Conservation (phyloP, 176 grass and related monocot genomes). For the Rhynchospora breviuscula region DNA sequence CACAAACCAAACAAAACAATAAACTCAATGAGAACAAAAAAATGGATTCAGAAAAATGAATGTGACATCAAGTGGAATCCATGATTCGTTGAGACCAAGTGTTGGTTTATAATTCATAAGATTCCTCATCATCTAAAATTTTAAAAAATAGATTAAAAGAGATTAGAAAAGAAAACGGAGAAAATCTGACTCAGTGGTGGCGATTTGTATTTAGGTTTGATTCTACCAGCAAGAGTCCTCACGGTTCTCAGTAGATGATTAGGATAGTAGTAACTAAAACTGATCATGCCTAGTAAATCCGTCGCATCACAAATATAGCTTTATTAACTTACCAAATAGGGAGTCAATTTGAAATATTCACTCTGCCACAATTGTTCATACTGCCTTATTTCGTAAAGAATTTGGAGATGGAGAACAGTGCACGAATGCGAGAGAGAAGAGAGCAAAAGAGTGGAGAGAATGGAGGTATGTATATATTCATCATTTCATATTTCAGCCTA, state of each 20-base stretch:
- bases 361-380: no score
- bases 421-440: no score
- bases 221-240: constrained; percentile 90
- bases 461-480: no score
- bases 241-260: constrained; percentile 61
- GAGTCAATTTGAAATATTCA: no score
- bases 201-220: constrained; percentile 65
- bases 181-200: constrained; percentile 56
- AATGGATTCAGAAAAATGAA: constrained; percentile 48
- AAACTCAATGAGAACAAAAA: constrained; percentile 1
- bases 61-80: constrained; percentile 26
- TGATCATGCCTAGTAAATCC: no score
- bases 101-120: constrained; percentile 57
- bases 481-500: no score
- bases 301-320: no score
- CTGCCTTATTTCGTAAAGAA: no score
- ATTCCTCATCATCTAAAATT: constrained; percentile 39
- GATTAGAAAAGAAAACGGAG: neutral
- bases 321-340: no score
- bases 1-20: neutral
- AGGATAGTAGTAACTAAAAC: no score
- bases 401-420: no score
- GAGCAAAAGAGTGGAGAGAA: no score
- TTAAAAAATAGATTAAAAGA: neutral
- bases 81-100: constrained; percentile 51